Base-by-base conservation (phyloP, 768 basidiomycete species). In the Psilocybe cubensis region DNA sequence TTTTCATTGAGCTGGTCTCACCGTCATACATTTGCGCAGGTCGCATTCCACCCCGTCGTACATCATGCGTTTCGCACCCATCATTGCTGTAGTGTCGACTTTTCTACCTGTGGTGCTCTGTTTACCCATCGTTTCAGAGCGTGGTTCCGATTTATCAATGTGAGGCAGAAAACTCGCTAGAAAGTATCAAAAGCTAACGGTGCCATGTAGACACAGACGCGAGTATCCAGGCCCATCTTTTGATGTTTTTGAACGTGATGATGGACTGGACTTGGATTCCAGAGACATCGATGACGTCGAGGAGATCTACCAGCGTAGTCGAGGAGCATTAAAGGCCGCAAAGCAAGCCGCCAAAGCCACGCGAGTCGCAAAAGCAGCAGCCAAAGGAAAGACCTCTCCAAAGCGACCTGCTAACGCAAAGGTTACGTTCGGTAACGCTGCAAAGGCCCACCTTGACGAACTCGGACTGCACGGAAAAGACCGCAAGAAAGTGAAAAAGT, bases 401-500 rank as follows among this genome's bases (percentile, higher is more conserved):
- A 38, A 38, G 35, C 35, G 35, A 14, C 35, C 35, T 38, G 35
- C 35, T 17, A 56, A 59, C 9, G 42, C 47, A 14, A 55, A 59
- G 27, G 18, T 60, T 27, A 56, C 58, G 6, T 60, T 60, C 40
- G 48, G 58, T 10, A 25, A 42, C n/a, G 28, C 45, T 7, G 58
- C 58, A 9, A 50, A 31, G 18, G 29, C 35, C 9, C 29, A 56
- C 9, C 54, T 60, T 4, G 54, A 60, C 47, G 53, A 60, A 9
- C 54, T 60, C n/a, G 48, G 42, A 27, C 29, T 60, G 7, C 58
- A 60, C 14, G 58, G 58, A 4, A 60, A 60, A 28, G 54, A 55
- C 10, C 53, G 58, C 3, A 44, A 56, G 29, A 55, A 55, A 28
- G 58, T 47, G 6, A 60, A 60, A 54, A 46, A 45, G 3, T 54